Evolutionary conservation across 2,329 filamentous ascomycete genomes (phyloP).

Genomic region (Cytospora chrysosperma): DNA sequence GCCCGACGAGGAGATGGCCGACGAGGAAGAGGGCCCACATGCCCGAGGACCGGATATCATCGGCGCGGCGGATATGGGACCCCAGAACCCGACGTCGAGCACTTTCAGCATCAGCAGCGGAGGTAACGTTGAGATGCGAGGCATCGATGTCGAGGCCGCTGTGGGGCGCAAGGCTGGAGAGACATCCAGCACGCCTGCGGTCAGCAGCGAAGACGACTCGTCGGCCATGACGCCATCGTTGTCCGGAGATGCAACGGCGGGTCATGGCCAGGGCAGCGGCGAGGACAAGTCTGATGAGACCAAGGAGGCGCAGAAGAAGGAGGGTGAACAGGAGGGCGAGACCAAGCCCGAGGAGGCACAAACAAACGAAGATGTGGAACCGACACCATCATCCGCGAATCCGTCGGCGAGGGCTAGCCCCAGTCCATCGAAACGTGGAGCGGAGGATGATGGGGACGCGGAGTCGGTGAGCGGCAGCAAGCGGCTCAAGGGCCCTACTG

Average conservation of each 20-base stretch:
- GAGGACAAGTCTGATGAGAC: slow-evolving; percentile 18
- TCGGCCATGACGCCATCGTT: slow-evolving; percentile 22
- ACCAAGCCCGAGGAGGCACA: slow-evolving; percentile 2
- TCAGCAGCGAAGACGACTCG: slow-evolving; percentile 25
- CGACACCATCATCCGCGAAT: slow-evolving; percentile 1
- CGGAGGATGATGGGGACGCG: slow-evolving; percentile 46
- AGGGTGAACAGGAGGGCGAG: slow-evolving; percentile 30
- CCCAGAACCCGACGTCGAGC: slow-evolving; percentile 53
- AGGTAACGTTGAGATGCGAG: slow-evolving; percentile 48
- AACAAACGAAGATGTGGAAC: background rate
- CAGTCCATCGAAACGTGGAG: slow-evolving; percentile 50
- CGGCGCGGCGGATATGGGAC: slow-evolving; percentile 82
- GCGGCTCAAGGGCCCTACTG: slow-evolving; percentile 48
- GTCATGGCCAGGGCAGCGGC: background rate
- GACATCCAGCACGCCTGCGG: slow-evolving; percentile 21
- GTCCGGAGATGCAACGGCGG: background rate
- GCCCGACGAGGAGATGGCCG: slow-evolving; percentile 42
- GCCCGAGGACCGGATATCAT: slow-evolving; percentile 82
- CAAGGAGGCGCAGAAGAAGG: slow-evolving; percentile 34
- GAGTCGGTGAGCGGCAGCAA: slow-evolving; percentile 40
- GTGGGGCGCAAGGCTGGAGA: slow-evolving; percentile 52
- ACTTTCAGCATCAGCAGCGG: slow-evolving; percentile 39
- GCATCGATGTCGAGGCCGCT: slow-evolving; percentile 60
- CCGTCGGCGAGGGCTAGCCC: slow-evolving; percentile 16
- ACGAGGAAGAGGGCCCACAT: slow-evolving; percentile 69